phyloP scores from a whole-genome alignment of 176 grass and related monocot species.

The Oryza australiensis region DNA sequence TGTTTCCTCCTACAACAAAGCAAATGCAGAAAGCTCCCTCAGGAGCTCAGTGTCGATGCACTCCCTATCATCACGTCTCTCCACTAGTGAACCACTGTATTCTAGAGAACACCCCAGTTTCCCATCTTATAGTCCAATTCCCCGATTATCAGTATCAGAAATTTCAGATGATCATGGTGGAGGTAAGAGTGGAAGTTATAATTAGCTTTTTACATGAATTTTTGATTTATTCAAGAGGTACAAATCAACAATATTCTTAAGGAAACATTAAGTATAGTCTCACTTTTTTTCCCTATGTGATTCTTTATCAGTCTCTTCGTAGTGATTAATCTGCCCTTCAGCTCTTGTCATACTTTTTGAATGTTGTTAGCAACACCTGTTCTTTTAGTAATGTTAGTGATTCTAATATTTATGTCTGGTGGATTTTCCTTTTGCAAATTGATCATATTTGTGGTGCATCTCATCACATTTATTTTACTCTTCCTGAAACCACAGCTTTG shows the following conservation, averaged over 20 bases:
- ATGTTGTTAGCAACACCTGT: slow-evolving; percentile 14
- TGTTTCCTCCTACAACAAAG: slow-evolving; percentile 88
- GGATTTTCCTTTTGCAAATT: slow-evolving; percentile 18
- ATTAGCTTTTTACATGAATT: neutral
- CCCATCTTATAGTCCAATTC: slow-evolving; percentile 56
- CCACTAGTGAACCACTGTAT: slow-evolving; percentile 56
- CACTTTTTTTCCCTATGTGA: neutral
- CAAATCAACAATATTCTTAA: slow-evolving; percentile 5
- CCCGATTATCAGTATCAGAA: slow-evolving; percentile 82
- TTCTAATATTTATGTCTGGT: neutral
- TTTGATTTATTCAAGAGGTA: neutral
- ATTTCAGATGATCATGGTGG: slow-evolving; percentile 70
- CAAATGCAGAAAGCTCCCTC: slow-evolving; percentile 59
- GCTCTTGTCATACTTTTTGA: slow-evolving; percentile 5
- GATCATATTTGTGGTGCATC: neutral
- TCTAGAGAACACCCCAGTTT: slow-evolving; percentile 50
- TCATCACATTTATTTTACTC: slow-evolving; percentile 10
- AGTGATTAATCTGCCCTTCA: slow-evolving; percentile 5
- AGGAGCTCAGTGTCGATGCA: slow-evolving; percentile 72
- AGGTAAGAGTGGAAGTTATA: slow-evolving; percentile 56
- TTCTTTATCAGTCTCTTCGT: neutral
- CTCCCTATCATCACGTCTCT: slow-evolving; percentile 71
- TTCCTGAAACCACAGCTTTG: neutral
- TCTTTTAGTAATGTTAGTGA: neutral
- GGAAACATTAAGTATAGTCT: neutral